phyloP scores from a whole-genome alignment of 495 filamentous ascomycete genomes.

The Gamarada debralockiae region DNA sequence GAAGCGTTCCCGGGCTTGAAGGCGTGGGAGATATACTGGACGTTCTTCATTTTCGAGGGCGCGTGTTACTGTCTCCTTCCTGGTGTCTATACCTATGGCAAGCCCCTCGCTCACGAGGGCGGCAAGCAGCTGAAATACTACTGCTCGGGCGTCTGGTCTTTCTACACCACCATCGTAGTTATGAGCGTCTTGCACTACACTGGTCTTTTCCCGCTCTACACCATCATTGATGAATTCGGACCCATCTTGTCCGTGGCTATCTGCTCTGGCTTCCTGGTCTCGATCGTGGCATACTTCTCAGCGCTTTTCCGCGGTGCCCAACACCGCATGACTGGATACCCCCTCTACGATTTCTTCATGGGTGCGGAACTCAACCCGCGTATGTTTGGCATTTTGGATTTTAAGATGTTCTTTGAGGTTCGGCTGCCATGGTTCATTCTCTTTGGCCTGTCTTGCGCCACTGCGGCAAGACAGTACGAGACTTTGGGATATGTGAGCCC shows the following conservation, averaged over 20 bases:
- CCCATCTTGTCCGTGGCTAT: conserved; percentile 88
- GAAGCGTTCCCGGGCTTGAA: conserved; percentile 74
- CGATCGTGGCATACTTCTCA: conserved; percentile 79
- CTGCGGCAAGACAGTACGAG: conserved; percentile 86
- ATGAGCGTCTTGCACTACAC: conserved; percentile 68
- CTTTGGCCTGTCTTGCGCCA: conserved; percentile 69
- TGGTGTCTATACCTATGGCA: conserved; percentile 78
- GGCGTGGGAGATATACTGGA: conserved; percentile 93
- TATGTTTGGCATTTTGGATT: conserved; percentile 89
- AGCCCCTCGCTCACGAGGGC: conserved; percentile 75
- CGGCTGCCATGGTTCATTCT: conserved; percentile 96
- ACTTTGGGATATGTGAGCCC: conserved; percentile 85
- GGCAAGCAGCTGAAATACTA: conserved; percentile 87
- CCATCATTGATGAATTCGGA: conserved; percentile 93
- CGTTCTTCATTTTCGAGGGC: conserved; percentile 79
- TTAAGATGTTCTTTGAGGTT: conserved; percentile 99
- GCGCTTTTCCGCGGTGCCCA: conserved; percentile 73
- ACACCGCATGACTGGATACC: conserved; percentile 90
- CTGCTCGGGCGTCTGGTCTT: conserved; percentile 83
- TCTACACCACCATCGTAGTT: conserved; percentile 78
- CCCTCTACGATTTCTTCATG: conserved; percentile 98
- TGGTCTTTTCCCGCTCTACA: conserved; percentile 86
- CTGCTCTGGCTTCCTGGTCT: conserved; percentile 76
- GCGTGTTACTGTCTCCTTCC: conserved; percentile 79
- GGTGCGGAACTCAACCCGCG: conserved; percentile 95